phyloP scores from a whole-genome alignment of 78 protist genomes.

The Chrysochromulina tobinii region DNA sequence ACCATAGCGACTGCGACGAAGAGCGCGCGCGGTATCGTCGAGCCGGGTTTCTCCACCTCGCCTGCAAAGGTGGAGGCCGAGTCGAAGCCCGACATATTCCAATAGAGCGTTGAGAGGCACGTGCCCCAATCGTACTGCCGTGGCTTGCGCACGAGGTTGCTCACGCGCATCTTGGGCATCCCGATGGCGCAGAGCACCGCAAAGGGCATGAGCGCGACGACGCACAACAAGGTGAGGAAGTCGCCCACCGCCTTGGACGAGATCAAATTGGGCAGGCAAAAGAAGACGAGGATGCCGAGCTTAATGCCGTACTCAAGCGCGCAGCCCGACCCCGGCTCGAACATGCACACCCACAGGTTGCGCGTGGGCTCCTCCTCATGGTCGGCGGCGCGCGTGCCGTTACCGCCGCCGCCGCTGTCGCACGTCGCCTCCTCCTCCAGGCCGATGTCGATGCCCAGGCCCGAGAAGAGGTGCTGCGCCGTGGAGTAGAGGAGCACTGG shows the following conservation, averaged over 20 bases:
- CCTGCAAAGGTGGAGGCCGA: conserved; percentile 45
- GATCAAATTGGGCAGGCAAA: not conserved
- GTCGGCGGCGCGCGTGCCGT: not conserved
- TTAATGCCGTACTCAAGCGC: not conserved
- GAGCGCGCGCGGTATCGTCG: conserved; percentile 16
- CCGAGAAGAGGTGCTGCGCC: not conserved
- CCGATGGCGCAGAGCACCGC: not conserved
- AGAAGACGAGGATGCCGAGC: not conserved
- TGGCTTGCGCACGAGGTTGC: too few relatives aligned
- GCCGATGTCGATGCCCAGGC: not conserved
- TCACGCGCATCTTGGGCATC: not conserved
- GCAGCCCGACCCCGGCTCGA: not conserved
- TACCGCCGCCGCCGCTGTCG: not conserved
- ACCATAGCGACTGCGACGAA: not conserved
- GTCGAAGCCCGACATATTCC: conserved; percentile 33
- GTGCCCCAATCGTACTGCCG: too few relatives aligned
- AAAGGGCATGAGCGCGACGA: not conserved
- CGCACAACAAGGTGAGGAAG: not conserved
- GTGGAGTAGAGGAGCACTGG: conserved; percentile 20
- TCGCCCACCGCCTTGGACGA: not conserved
- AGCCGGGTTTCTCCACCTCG: conserved; percentile 20
- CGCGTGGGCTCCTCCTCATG: not conserved
- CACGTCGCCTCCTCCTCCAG: not conserved
- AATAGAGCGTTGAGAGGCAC: not conserved
- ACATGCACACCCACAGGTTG: not conserved